These are phyloP conservation scores for Alternaria incomplexa DNA, from an alignment of 2,329 filamentous ascomycete genomes.

Conservation along the genomic window DNA sequence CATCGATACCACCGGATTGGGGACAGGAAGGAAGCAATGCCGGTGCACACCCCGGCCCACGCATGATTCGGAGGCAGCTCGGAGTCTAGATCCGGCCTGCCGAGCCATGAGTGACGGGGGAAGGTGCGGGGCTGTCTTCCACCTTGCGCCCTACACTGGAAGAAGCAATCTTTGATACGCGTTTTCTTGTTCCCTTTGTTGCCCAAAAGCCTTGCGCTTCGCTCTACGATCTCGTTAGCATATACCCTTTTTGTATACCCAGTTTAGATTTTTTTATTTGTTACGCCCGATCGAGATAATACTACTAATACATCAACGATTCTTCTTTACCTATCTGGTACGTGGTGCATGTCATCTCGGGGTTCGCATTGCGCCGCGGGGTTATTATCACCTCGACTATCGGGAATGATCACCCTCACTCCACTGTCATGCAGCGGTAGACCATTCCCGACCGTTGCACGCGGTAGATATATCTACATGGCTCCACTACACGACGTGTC, in stretches of 20 bases:
- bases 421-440: slow-evolving; percentile 10
- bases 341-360: background rate
- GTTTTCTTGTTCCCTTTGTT: slow-evolving; percentile 11
- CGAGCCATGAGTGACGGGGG: slow-evolving; percentile 1
- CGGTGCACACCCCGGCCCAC: background rate
- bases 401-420: slow-evolving; percentile 19
- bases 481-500: slow-evolving; percentile 1
- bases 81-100: slow-evolving; percentile 1
- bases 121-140: slow-evolving; percentile 14
- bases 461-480: slow-evolving; percentile 3
- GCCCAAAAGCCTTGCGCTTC: background rate
- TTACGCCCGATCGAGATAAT: background rate
- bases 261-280: background rate
- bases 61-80: slow-evolving; percentile 11
- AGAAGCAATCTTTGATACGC: slow-evolving; percentile 12
- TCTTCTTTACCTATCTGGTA: background rate
- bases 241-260: slow-evolving; percentile 12
- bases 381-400: background rate
- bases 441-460: slow-evolving; percentile 11
- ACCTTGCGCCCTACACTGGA: background rate
- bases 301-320: slow-evolving; percentile 7
- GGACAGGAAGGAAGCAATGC: background rate
- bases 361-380: slow-evolving; percentile 2
- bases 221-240: background rate
- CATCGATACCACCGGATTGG: background rate